Conservation (phyloP, 1,139 yeast genomes). For the Pichia sp. region DNA sequence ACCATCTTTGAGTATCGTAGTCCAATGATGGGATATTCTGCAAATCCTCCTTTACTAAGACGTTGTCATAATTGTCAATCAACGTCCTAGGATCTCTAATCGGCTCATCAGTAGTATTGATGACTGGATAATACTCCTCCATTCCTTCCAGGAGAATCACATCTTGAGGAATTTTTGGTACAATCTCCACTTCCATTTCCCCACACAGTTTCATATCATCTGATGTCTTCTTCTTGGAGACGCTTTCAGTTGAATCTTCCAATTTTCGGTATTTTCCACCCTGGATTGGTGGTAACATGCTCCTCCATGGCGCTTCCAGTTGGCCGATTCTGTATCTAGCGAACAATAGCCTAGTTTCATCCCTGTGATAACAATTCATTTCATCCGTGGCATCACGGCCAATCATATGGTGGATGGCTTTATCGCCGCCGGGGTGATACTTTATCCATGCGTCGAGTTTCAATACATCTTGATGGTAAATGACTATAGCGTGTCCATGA, state of each 20-base stretch:
- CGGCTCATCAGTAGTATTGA: conserved; percentile 24
- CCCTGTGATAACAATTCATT: conserved; percentile 71
- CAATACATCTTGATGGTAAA: conserved; percentile 54
- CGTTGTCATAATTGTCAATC: conserved; percentile 53
- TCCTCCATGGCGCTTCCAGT: conserved; percentile 59
- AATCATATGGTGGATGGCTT: conserved; percentile 73
- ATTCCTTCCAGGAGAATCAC: conserved; percentile 34
- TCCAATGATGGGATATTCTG: conserved; percentile 57
- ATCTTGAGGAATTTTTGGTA: conserved; percentile 47
- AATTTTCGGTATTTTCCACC: conserved; percentile 51
- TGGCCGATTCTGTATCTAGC: conserved; percentile 54
- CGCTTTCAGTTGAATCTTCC: conserved; percentile 6
- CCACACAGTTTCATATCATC: conserved; percentile 27
- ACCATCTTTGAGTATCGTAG: conserved; percentile 50
- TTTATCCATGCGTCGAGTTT: conserved; percentile 65
- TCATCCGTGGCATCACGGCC: conserved; percentile 92
- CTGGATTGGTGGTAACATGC: conserved; percentile 81
- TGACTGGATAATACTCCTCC: conserved; percentile 33
- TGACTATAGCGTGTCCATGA: conserved; percentile 62
- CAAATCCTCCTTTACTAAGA: conserved; percentile 47
- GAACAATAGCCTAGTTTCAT: conserved; percentile 46
- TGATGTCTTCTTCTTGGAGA: conserved; percentile 7
- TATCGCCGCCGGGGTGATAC: conserved; percentile 85
- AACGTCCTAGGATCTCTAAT: conserved; percentile 49
- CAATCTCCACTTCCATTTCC: conserved; percentile 31